Evolutionary conservation across 495 filamentous ascomycete species (phyloP).

Genomic region (Neurospora sp.): DNA sequence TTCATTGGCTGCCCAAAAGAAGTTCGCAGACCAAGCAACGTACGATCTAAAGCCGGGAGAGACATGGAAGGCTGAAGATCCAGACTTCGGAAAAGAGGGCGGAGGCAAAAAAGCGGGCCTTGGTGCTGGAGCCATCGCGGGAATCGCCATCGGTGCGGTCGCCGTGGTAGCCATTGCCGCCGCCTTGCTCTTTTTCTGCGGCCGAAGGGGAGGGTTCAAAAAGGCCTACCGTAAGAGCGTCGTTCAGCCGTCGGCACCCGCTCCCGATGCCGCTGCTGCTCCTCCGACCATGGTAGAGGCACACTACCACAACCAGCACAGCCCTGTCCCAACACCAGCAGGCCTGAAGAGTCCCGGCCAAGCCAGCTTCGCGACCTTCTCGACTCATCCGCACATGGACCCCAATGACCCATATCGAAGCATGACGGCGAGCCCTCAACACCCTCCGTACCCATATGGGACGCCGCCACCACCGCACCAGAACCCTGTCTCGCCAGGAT

Average conservation of each 20-base stretch:
- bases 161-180: constrained; percentile 27
- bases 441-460: constrained; percentile 1
- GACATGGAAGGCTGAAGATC: constrained; percentile 2
- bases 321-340: not conserved
- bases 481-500: constrained; percentile 1
- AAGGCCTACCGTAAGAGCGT: constrained; percentile 18
- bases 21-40: constrained; percentile 13
- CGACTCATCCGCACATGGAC: not conserved
- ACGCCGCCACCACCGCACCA: constrained; percentile 3
- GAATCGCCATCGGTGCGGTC: constrained; percentile 36
- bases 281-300: constrained; percentile 13
- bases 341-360: constrained; percentile 20
- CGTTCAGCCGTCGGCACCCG: not conserved
- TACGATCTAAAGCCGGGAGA: constrained; percentile 31
- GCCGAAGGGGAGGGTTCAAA: constrained; percentile 27
- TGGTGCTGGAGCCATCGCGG: constrained; percentile 33
- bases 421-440: constrained; percentile 4
- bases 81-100: too few relatives aligned
- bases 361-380: constrained; percentile 10
- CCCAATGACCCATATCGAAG: constrained; percentile 5
- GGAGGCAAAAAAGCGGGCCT: constrained; percentile 3
- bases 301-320: constrained; percentile 7
- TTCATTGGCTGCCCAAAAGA: constrained; percentile 21
- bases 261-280: not conserved
- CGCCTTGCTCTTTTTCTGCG: constrained; percentile 32